Percentiles rank a stretch among this genome's conserved stretches.
Conservation (phyloP, 371 early-diverging fungal genomes). For the Apophysomyces sp. region DNA sequence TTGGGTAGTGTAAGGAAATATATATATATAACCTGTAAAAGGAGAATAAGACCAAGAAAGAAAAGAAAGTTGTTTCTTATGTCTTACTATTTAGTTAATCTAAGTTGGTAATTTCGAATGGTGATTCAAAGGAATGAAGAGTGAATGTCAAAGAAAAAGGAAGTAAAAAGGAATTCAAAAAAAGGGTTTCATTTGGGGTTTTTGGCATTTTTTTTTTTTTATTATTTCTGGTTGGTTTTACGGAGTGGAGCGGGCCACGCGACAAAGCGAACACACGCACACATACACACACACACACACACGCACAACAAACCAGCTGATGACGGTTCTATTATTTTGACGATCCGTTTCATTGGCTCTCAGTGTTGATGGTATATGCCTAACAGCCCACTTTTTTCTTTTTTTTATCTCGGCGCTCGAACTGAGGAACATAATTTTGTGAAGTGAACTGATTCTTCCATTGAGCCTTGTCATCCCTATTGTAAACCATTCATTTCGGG, state of each 20-base stretch:
- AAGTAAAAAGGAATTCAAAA: not conserved
- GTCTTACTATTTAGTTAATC: no score
- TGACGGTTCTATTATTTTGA: not conserved
- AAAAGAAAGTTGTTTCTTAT: no score
- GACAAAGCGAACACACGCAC: not conserved
- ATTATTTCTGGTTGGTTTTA: not conserved
- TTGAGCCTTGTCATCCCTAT: not conserved
- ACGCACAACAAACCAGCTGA: not conserved
- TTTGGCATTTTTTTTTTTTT: conserved; percentile 2
- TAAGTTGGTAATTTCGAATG: not conserved
- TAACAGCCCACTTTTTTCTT: not conserved
- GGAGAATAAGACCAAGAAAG: no score
- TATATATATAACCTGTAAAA: no score
- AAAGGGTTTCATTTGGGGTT: conserved; percentile 2
- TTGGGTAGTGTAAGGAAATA: no score
- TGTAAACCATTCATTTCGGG: not conserved
- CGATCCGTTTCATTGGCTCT: not conserved
- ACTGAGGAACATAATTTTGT: not conserved
- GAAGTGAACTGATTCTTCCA: not conserved
- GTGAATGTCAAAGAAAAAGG: not conserved
- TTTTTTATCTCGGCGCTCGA: not conserved
- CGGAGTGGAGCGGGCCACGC: conserved; percentile 1
- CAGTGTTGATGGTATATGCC: not conserved
- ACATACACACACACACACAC: not conserved
- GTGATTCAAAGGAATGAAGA: not conserved